Base-by-base conservation (phyloP, 495 filamentous ascomycete species). In the Alectoria sarmentosa region DNA sequence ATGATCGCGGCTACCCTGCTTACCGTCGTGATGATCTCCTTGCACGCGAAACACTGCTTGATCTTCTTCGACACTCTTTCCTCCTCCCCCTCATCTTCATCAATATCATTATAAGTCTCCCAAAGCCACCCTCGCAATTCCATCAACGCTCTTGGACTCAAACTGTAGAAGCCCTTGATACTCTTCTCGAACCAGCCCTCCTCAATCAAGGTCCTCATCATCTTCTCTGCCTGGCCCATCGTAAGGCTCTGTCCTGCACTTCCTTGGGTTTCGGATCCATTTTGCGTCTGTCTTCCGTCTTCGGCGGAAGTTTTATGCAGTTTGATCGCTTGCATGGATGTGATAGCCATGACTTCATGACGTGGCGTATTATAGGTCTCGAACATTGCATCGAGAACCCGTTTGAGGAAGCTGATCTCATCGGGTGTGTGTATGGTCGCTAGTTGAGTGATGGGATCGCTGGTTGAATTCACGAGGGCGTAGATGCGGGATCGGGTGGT, bases 321-420 rank as follows among this genome's bases (percentile, higher is more conserved):
- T 41, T 83, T 83, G 42, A 90, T 74, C 6, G 94, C 93, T 71
- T 96, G 84, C 69, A 90, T 90, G 36, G 83, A 80, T 37, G 80
- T 86, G 2, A 96, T 77, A 0, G 88, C 90, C 84, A 96, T 88
- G 57, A 90, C 81, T 75, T 98, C 93, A 64, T 83, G 83, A 2
- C 84, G 76, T 30, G 75, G 76, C 0, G 86, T 91, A 69, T 98
- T 97, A 72, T 91, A 83, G 6, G 81, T 86, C 56, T 92, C 89
- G 71, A 97, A 98, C 86, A 98, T 96, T 66, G 83, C 86, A 74
- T 98, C 93, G 0, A 98, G 84, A 21, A 98, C 72, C 1, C 94
- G 79, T 76, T 95, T 91, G 63, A 98, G 80, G 73, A 88, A 98
- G 15, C 89, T 83, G 42, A 98, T 91, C 76, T 98, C 92, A 64